Evolutionary conservation across 164 flowering plant genomes (phyloP).

Genomic region (Hamamelis virginiana): DNA sequence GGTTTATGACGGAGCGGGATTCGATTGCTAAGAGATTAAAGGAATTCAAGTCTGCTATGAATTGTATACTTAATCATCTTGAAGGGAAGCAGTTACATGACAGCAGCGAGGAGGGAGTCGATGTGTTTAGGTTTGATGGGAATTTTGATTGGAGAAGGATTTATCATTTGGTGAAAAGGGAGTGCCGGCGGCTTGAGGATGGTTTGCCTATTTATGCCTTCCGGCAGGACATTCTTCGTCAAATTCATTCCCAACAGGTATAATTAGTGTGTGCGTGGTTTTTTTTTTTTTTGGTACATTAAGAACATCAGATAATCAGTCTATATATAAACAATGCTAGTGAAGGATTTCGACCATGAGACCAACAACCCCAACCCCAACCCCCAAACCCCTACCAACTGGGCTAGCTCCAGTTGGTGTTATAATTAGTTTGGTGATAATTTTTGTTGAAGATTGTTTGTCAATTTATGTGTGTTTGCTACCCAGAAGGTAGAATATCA

Average conservation of each 20-base stretch:
- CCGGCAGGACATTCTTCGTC: slow-evolving; percentile 39
- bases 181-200: slow-evolving; percentile 61
- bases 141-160: slow-evolving; percentile 48
- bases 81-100: slow-evolving; percentile 20
- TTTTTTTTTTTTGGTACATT: no score
- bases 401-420: no score
- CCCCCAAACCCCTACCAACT: no score
- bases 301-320: no score
- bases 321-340: no score
- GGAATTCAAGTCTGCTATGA: slow-evolving; percentile 64
- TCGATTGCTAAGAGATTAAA: slow-evolving; percentile 44
- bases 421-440: no score
- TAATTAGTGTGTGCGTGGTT: no score
- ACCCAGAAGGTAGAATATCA: no score
- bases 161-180: slow-evolving; percentile 50
- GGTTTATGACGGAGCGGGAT: slow-evolving; percentile 34
- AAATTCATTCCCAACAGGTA: slow-evolving; percentile 55
- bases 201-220: slow-evolving; percentile 58
- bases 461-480: slow-evolving; percentile 58
- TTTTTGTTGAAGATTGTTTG: slow-evolving; percentile 53
- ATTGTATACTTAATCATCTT: slow-evolving; percentile 40
- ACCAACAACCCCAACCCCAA: no score
- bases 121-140: slow-evolving; percentile 30
- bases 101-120: slow-evolving; percentile 6
- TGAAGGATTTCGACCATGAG: no score